Conservation (phyloP, 2,329 filamentous ascomycete species). For the Alternaria sp. region DNA sequence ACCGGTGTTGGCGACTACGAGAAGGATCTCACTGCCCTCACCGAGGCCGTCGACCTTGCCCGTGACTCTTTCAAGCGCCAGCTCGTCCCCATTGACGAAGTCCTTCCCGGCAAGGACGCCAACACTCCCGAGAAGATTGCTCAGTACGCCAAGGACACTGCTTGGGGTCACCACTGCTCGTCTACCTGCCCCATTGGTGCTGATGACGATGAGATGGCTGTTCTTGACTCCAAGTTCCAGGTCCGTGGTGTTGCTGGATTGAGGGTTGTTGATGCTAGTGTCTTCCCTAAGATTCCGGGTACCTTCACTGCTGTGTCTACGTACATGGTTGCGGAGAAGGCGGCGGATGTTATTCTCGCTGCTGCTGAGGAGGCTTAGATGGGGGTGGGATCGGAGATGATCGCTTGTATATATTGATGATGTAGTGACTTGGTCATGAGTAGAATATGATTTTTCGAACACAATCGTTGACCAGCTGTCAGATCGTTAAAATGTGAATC, state of each 20-base stretch:
- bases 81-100: conserved; percentile 49
- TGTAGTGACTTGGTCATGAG: background rate
- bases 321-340: conserved; percentile 67
- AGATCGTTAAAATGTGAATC: no score
- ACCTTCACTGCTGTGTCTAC: conserved; percentile 60
- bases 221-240: conserved; percentile 59
- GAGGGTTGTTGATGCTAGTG: conserved; percentile 53
- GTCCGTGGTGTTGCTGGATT: conserved; percentile 60
- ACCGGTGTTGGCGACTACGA: conserved; percentile 64
- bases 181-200: conserved; percentile 65
- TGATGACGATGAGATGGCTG: conserved; percentile 56
- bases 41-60: conserved; percentile 60
- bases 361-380: conserved; percentile 5
- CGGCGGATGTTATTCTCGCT: conserved; percentile 62
- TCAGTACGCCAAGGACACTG: conserved; percentile 38
- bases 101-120: conserved; percentile 57
- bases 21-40: conserved; percentile 61
- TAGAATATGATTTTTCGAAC: background rate
- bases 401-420: background rate
- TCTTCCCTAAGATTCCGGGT: conserved; percentile 53
- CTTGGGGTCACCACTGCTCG: conserved; percentile 61
- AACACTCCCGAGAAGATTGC: conserved; percentile 39
- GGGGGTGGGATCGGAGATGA: background rate
- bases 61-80: conserved; percentile 50
- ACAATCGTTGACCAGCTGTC: no score